Evolutionary conservation across 2,329 filamentous ascomycete species (phyloP).

Genomic region (Aspergillus quadrilineatus): DNA sequence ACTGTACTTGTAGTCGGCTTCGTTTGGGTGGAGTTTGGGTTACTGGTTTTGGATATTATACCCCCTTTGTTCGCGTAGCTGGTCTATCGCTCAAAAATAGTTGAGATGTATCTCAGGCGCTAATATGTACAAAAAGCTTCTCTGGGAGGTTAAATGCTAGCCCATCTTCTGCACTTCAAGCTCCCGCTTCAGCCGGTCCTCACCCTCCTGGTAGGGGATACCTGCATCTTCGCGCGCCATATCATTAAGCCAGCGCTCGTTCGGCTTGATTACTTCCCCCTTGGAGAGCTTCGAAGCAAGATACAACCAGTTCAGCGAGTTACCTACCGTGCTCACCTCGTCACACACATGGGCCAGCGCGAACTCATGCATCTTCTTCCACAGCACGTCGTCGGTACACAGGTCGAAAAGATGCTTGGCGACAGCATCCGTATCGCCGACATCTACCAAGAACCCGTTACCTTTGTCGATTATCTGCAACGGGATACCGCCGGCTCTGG

Average conservation of each 20-base stretch:
- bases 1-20: neutral
- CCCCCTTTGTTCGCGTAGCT: conserved; percentile 8
- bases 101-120: neutral
- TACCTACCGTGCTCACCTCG: conserved; percentile 78
- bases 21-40: conserved; percentile 3
- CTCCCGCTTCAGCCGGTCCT: conserved; percentile 56
- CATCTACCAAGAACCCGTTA: conserved; percentile 71
- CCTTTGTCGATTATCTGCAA: conserved; percentile 71
- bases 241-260: conserved; percentile 70
- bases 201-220: conserved; percentile 56
- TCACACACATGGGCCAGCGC: conserved; percentile 70
- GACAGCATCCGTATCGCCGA: conserved; percentile 68
- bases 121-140: neutral
- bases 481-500: conserved; percentile 74
- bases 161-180: conserved; percentile 24
- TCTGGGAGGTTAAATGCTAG: conserved; percentile 1
- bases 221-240: conserved; percentile 67
- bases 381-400: conserved; percentile 64
- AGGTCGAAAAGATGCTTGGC: conserved; percentile 66
- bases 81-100: neutral
- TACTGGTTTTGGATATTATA: conserved; percentile 6
- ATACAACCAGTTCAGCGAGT: conserved; percentile 74
- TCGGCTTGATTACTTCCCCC: conserved; percentile 57
- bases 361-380: conserved; percentile 64
- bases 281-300: conserved; percentile 67